phyloP scores from a whole-genome alignment of 768 basidiomycete species.

The Flagelloscypha sp. region DNA sequence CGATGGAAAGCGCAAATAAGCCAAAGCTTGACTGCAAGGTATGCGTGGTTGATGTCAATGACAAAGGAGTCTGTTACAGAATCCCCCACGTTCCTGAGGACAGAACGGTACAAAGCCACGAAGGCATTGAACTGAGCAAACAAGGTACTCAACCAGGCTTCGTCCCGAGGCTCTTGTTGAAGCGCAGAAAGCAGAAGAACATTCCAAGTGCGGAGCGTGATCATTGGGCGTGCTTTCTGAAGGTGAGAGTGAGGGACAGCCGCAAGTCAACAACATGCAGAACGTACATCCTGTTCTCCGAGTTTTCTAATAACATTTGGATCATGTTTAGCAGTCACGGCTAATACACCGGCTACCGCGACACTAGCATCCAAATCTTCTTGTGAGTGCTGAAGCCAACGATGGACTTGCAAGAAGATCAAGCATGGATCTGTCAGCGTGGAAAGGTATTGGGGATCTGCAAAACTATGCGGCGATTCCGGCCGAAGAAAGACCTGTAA shows the following conservation, averaged over 20 bases:
- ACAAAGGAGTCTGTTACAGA: slow-evolving; percentile 36
- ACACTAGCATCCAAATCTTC: slow-evolving; percentile 45
- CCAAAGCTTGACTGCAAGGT: slow-evolving; percentile 66
- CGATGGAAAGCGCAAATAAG: slow-evolving; percentile 45
- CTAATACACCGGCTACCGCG: slow-evolving; percentile 43
- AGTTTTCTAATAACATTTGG: slow-evolving; percentile 30
- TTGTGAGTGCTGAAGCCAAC: slow-evolving; percentile 39
- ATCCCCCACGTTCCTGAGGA: too few relatives aligned
- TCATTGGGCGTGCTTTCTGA: slow-evolving; percentile 23
- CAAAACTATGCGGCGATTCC: too few relatives aligned
- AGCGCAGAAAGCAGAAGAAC: slow-evolving; percentile 49
- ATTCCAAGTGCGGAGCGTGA: slow-evolving; percentile 57
- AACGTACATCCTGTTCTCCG: slow-evolving; percentile 26
- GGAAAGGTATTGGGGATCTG: too few relatives aligned
- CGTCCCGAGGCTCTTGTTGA: too few relatives aligned
- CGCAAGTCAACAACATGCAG: slow-evolving; percentile 13
- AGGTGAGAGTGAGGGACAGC: background rate
- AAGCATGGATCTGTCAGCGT: too few relatives aligned
- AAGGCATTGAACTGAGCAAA: slow-evolving; percentile 43
- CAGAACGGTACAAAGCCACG: too few relatives aligned
- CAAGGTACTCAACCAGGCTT: slow-evolving; percentile 31
- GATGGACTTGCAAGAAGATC: slow-evolving; percentile 47
- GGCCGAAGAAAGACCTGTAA: too few relatives aligned
- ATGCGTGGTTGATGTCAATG: slow-evolving; percentile 60
- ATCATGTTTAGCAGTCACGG: slow-evolving; percentile 40